A percentile compares a stretch with the other conserved stretches of the same genome.
These are phyloP conservation scores for Amphicarpaea edgeworthii DNA, from an alignment of 306 rosid species.

Conservation along the genomic window DNA sequence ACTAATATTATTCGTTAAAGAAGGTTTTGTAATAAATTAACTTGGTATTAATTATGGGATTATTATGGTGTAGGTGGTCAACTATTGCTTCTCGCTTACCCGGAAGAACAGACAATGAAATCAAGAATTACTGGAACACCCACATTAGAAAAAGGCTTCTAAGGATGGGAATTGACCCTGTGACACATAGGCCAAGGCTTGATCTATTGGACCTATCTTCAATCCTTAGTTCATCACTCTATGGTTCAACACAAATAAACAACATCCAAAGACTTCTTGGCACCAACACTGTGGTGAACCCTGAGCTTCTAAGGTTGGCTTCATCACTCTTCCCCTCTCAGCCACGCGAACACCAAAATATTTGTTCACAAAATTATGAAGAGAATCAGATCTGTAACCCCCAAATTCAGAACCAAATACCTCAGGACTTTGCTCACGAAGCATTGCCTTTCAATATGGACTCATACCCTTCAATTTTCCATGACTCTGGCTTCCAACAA, in stretches of 20 bases:
- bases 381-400: constrained; percentile 48
- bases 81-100: constrained; percentile 86
- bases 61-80: constrained; percentile 71
- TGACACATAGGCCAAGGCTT: constrained; percentile 80
- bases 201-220: constrained; percentile 83
- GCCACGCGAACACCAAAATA: background rate
- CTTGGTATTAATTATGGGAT: background rate
- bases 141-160: constrained; percentile 88
- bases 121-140: constrained; percentile 93
- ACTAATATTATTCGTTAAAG: no score
- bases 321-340: constrained; percentile 65
- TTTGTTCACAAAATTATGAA: constrained; percentile 19
- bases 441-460: constrained; percentile 27
- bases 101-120: constrained; percentile 93
- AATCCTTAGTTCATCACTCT: constrained; percentile 60
- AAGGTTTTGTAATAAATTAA: background rate
- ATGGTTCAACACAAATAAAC: constrained; percentile 55
- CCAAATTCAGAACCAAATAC: constrained; percentile 39
- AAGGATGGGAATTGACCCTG: constrained; percentile 95
- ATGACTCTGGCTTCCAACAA: constrained; percentile 52
- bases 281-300: constrained; percentile 59
- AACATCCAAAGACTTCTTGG: constrained; percentile 59
- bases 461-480: constrained; percentile 47
- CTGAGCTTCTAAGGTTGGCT: constrained; percentile 74
- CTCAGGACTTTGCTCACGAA: constrained; percentile 30